Conservation (phyloP, 306 rosid species). For the Cucurbita ficifolia region DNA sequence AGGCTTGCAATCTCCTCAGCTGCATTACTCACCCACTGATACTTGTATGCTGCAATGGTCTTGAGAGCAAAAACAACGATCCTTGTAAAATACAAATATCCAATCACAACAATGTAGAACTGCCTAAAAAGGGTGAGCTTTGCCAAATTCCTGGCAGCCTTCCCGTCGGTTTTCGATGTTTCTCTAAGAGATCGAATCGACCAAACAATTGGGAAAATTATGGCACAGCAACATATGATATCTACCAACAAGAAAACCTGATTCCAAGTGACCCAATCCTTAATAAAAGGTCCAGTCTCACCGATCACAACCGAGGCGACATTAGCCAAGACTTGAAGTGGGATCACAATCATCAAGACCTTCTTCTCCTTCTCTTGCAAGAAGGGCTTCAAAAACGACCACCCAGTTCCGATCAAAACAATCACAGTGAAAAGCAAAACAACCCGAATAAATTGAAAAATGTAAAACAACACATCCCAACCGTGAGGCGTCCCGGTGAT, state of each 20-base stretch:
- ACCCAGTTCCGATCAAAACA: conserved; percentile 72
- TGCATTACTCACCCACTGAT: conserved; percentile 84
- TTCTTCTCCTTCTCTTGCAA: conserved; percentile 78
- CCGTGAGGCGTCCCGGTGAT: conserved; percentile 84
- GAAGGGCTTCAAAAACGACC: conserved; percentile 79
- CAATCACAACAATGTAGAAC: conserved; percentile 78
- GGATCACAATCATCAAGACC: conserved; percentile 78
- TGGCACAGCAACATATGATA: conserved; percentile 81
- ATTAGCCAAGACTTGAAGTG: conserved; percentile 83
- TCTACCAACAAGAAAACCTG: conserved; percentile 85
- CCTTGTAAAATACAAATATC: conserved; percentile 68
- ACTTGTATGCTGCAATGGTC: conserved; percentile 84
- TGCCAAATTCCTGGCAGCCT: conserved; percentile 68
- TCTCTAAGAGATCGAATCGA: conserved; percentile 73
- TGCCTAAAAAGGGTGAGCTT: conserved; percentile 83
- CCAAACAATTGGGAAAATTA: conserved; percentile 90
- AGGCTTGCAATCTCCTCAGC: conserved; percentile 82
- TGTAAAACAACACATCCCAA: conserved; percentile 83
- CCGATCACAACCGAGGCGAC: conserved; percentile 79
- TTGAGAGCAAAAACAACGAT: conserved; percentile 76
- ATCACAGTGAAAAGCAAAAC: conserved; percentile 65
- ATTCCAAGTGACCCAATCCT: conserved; percentile 94
- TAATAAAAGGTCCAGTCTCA: conserved; percentile 82
- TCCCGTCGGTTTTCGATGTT: conserved; percentile 81
- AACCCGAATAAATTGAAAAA: conserved; percentile 76